phyloP scores from a whole-genome alignment of 2,329 filamentous ascomycete genomes.

The Fusarium albidum region DNA sequence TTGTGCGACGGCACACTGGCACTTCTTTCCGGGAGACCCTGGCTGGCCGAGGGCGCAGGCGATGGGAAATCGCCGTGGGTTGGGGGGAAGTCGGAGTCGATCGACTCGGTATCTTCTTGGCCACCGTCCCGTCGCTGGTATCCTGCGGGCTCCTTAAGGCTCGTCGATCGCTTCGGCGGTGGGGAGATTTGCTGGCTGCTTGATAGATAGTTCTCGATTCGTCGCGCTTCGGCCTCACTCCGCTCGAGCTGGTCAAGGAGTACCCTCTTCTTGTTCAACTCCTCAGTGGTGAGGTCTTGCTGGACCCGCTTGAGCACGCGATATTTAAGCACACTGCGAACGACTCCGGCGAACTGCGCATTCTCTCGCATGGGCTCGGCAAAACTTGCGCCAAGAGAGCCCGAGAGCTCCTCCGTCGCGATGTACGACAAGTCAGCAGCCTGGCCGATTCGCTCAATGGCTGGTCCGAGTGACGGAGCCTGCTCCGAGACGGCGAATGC shows the following conservation, averaged over 20 bases:
- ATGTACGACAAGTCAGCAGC: constrained; percentile 97
- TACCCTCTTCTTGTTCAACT: constrained; percentile 84
- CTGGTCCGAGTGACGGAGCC: constrained; percentile 85
- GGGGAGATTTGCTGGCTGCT: constrained; percentile 71
- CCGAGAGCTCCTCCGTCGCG: constrained; percentile 89
- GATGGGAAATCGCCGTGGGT: constrained; percentile 77
- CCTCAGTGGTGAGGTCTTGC: constrained; percentile 95
- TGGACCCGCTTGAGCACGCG: constrained; percentile 93
- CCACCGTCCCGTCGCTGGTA: constrained; percentile 64
- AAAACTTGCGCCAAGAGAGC: constrained; percentile 88
- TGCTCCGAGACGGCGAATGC: constrained; percentile 95
- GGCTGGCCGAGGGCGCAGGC: constrained; percentile 74
- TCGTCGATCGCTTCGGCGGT: constrained; percentile 72
- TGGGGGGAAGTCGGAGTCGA: constrained; percentile 95
- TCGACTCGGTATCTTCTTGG: constrained; percentile 83
- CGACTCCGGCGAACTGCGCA: constrained; percentile 95
- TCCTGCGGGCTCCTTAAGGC: constrained; percentile 59
- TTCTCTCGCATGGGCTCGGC: constrained; percentile 98
- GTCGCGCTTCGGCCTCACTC: constrained; percentile 90
- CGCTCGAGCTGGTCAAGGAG: constrained; percentile 89
- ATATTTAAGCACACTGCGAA: constrained; percentile 87
- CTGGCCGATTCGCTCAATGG: constrained; percentile 94
- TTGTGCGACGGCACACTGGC: constrained; percentile 64
- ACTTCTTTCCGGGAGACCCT: constrained; percentile 70
- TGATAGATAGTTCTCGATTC: constrained; percentile 92